Evolutionary conservation across 352 stramenopile species (phyloP).

Genomic region (Stephanocyclus meneghinianus): DNA sequence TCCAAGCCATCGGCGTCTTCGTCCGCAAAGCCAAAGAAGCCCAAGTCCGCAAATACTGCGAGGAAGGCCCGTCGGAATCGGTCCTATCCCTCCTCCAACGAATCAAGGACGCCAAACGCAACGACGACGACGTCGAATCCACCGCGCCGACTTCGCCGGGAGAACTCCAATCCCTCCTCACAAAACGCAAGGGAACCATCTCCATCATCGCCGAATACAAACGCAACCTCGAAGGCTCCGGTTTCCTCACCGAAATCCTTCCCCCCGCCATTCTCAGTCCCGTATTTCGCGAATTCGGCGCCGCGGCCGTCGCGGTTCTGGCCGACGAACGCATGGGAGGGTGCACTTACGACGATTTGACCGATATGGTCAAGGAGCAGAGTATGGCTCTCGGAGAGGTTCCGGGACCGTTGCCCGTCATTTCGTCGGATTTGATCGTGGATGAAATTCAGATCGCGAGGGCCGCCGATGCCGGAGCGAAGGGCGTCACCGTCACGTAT

Average conservation of each 20-base stretch:
- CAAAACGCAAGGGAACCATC: slow-evolving; percentile 75
- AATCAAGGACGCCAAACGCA: slow-evolving; percentile 49
- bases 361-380: slow-evolving; percentile 68
- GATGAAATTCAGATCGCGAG: slow-evolving; percentile 81
- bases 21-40: slow-evolving; percentile 75
- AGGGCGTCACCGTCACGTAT: slow-evolving; percentile 60
- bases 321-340: slow-evolving; percentile 71
- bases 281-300: slow-evolving; percentile 79
- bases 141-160: neutral
- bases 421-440: slow-evolving; percentile 80
- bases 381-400: slow-evolving; percentile 63
- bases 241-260: slow-evolving; percentile 60
- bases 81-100: slow-evolving; percentile 62
- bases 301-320: slow-evolving; percentile 67
- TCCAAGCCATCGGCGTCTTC: slow-evolving; percentile 72
- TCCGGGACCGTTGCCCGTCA: slow-evolving; percentile 72
- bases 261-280: slow-evolving; percentile 64
- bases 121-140: slow-evolving; percentile 11
- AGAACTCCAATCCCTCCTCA: slow-evolving; percentile 63
- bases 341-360: slow-evolving; percentile 72
- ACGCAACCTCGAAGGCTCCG: slow-evolving; percentile 59
- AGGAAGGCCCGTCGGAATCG: slow-evolving; percentile 63
- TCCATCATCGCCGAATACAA: slow-evolving; percentile 84
- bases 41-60: slow-evolving; percentile 63
- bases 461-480: slow-evolving; percentile 52